Evolutionary conservation across 2,329 filamentous ascomycete genomes (phyloP).

Genomic region (Pyrenochaeta sp.): DNA sequence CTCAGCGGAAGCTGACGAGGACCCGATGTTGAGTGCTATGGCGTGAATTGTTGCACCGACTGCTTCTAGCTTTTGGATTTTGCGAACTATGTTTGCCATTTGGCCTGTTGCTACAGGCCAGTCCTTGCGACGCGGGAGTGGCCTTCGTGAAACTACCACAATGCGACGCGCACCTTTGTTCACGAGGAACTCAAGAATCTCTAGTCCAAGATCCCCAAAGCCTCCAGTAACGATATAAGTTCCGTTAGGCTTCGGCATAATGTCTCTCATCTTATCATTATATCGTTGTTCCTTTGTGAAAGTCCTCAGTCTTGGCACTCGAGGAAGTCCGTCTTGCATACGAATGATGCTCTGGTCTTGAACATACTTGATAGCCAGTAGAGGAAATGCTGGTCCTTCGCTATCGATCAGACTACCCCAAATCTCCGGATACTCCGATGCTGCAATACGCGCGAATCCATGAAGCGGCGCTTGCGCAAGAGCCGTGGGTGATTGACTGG

Average conservation of each 20-base stretch:
- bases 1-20: constrained; percentile 22
- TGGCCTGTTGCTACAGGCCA: constrained; percentile 32
- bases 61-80: constrained; percentile 26
- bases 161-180: constrained; percentile 54
- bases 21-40: constrained; percentile 50
- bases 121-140: constrained; percentile 44
- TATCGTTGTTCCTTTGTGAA: constrained; percentile 19
- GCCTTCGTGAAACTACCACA: constrained; percentile 51
- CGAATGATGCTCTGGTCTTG: constrained; percentile 22
- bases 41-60: constrained; percentile 44
- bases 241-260: constrained; percentile 45
- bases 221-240: constrained; percentile 57
- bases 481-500: constrained; percentile 33
- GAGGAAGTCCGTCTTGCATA: constrained; percentile 51
- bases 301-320: constrained; percentile 42
- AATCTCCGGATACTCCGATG: constrained; percentile 49
- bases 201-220: constrained; percentile 53
- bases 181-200: constrained; percentile 48
- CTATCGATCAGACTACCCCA: constrained; percentile 47
- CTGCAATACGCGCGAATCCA: constrained; percentile 51
- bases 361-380: constrained; percentile 51
- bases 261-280: constrained; percentile 1
- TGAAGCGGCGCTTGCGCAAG: constrained; percentile 36
- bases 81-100: constrained; percentile 16
- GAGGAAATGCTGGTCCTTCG: constrained; percentile 37